Percentiles rank a stretch among this genome's conserved stretches.
These are phyloP conservation scores for Carpinus viminea DNA, from an alignment of 306 rosid genomes.

Conservation along the genomic window DNA sequence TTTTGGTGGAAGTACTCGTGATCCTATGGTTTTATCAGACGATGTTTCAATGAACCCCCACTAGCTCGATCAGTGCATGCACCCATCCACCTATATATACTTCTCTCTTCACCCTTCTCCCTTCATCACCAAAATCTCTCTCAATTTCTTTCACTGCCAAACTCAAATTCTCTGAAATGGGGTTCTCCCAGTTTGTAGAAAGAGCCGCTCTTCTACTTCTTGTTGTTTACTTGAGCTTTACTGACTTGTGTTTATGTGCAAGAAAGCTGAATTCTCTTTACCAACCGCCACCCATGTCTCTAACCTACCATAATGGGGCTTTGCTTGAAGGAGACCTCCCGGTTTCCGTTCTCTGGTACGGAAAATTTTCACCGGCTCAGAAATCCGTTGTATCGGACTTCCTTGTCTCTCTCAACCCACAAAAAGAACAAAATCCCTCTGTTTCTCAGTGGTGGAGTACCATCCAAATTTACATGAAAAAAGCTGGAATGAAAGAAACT, in stretches of 20 bases:
- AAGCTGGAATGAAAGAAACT: constrained; percentile 23
- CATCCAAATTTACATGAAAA: constrained; percentile 32
- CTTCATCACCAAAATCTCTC: background rate
- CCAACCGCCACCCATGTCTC: constrained; percentile 25
- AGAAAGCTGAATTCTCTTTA: constrained; percentile 36
- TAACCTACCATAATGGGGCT: constrained; percentile 30
- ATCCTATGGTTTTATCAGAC: constrained; percentile 10
- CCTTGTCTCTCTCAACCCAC: constrained; percentile 26
- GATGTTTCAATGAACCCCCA: constrained; percentile 9
- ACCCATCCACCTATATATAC: constrained; percentile 29
- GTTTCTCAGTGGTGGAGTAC: constrained; percentile 39
- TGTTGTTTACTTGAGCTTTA: constrained; percentile 8
- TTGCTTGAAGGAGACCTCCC: constrained; percentile 32
- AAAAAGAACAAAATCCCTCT: background rate
- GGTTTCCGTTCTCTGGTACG: constrained; percentile 39
- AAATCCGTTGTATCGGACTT: constrained; percentile 33
- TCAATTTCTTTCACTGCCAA: background rate
- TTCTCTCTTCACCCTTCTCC: background rate
- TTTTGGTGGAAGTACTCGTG: constrained; percentile 15
- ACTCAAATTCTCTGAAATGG: constrained; percentile 9
- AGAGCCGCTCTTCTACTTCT: background rate
- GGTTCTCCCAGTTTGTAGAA: constrained; percentile 11
- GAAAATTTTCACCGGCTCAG: constrained; percentile 26
- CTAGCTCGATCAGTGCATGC: constrained; percentile 1
- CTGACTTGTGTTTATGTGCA: constrained; percentile 16